Conservation (phyloP, 257 asterid species). For the Salvia splendens region DNA sequence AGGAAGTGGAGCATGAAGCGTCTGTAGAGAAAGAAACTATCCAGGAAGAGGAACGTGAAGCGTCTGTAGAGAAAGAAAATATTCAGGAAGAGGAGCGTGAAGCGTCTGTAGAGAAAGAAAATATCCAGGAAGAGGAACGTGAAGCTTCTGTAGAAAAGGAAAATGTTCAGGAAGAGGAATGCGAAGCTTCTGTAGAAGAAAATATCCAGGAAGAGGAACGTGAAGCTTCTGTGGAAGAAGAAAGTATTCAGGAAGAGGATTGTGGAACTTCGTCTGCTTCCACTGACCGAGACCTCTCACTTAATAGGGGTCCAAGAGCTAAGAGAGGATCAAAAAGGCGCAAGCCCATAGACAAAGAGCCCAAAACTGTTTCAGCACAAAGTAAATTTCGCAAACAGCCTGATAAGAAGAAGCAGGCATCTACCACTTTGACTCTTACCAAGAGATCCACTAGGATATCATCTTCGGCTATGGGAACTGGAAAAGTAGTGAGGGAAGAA, state of each 20-base stretch:
- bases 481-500: slow-evolving; percentile 26
- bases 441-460: slow-evolving; percentile 41
- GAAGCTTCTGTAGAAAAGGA: slow-evolving; percentile 14
- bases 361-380: slow-evolving; percentile 32
- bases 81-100: too few relatives aligned
- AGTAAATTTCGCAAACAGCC: slow-evolving; percentile 27
- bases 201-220: slow-evolving; percentile 26
- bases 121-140: neutral
- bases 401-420: slow-evolving; percentile 31
- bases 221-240: slow-evolving; percentile 30
- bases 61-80: slow-evolving; percentile 17
- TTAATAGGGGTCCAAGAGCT: slow-evolving; percentile 20
- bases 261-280: slow-evolving; percentile 38
- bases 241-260: slow-evolving; percentile 34
- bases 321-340: slow-evolving; percentile 38
- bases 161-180: slow-evolving; percentile 32
- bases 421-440: slow-evolving; percentile 29
- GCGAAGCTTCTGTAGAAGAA: slow-evolving; percentile 24
- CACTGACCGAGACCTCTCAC: slow-evolving; percentile 27
- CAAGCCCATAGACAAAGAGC: slow-evolving; percentile 21
- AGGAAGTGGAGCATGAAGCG: slow-evolving; percentile 30
- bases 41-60: slow-evolving; percentile 38
- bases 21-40: slow-evolving; percentile 32
- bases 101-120: too few relatives aligned
- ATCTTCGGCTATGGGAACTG: slow-evolving; percentile 32